phyloP scores from a whole-genome alignment of 306 rosid species.

The Acacia crassicarpa region DNA sequence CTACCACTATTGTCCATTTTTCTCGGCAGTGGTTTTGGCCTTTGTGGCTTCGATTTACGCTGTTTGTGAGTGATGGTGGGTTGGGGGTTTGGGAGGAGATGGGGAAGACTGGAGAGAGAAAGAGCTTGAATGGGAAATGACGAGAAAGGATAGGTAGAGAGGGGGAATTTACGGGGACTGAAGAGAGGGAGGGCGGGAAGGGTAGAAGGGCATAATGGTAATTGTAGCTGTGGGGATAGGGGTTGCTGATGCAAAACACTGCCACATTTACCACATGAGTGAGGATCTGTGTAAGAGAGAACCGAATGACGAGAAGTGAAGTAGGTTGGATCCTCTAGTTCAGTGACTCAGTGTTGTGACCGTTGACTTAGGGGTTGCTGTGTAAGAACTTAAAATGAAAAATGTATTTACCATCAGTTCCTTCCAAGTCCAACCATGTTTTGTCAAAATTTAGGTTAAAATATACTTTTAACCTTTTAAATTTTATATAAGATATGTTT shows the following conservation, averaged over 20 bases:
- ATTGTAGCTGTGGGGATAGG: not conserved
- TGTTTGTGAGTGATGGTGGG: not conserved
- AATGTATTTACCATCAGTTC: too few relatives aligned
- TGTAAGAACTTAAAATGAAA: not conserved
- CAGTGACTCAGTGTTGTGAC: not conserved
- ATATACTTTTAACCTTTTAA: too few relatives aligned
- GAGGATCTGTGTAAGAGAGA: not conserved
- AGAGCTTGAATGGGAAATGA: not conserved
- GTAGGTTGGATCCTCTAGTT: not conserved
- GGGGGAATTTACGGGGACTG: not conserved
- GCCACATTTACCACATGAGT: constrained; percentile 3
- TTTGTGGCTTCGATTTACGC: not conserved
- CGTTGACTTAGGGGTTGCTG: not conserved
- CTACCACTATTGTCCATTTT: constrained; percentile 41
- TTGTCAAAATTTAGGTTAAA: too few relatives aligned
- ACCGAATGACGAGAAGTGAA: not conserved
- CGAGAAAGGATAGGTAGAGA: not conserved
- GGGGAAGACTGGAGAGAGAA: not conserved
- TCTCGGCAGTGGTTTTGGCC: not conserved
- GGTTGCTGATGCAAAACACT: not conserved
- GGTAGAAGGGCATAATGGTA: constrained; percentile 25
- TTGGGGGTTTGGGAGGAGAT: not conserved
- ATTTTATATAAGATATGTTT: too few relatives aligned
- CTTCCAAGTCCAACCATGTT: too few relatives aligned
- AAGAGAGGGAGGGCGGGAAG: not conserved